Evolutionary conservation across 1,284 basidiomycete species (phyloP).

Genomic region (Mycena sp.): DNA sequence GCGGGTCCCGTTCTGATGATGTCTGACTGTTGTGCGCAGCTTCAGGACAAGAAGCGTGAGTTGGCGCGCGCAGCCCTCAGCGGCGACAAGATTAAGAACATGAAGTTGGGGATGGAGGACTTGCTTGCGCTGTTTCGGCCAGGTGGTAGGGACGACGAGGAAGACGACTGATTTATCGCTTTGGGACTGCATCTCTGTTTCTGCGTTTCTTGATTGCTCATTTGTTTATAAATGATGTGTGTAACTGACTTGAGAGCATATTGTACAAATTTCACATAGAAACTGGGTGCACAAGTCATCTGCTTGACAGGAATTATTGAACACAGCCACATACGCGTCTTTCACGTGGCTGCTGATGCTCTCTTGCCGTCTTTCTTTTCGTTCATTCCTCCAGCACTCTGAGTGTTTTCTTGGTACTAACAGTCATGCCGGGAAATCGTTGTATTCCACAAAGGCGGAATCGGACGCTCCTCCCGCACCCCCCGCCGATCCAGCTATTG

Average conservation of each 20-base stretch:
- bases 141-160: conserved; percentile 63
- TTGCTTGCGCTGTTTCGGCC: conserved; percentile 81
- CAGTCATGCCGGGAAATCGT: conserved; percentile 9
- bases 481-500: conserved; percentile 54
- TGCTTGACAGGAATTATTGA: too few relatives aligned
- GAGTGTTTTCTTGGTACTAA: conserved; percentile 17
- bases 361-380: conserved; percentile 14
- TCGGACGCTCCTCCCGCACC: background rate
- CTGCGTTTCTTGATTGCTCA: too few relatives aligned
- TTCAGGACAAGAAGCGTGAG: conserved; percentile 90
- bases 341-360: conserved; percentile 23
- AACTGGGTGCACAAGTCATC: too few relatives aligned
- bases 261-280: too few relatives aligned
- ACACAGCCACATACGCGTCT: conserved; percentile 11
- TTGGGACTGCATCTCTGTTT: too few relatives aligned
- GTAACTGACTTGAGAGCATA: too few relatives aligned
- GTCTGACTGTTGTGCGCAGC: conserved; percentile 43
- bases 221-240: too few relatives aligned
- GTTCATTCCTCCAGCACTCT: conserved; percentile 20
- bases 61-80: conserved; percentile 88
- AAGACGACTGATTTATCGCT: conserved; percentile 42
- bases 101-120: conserved; percentile 86
- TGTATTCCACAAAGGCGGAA: conserved; percentile 25
- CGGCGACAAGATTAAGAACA: conserved; percentile 88
- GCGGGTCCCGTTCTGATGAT: background rate